Evolutionary conservation across 139 green algal species (phyloP).

Genomic region (Micractinium conductrix): DNA sequence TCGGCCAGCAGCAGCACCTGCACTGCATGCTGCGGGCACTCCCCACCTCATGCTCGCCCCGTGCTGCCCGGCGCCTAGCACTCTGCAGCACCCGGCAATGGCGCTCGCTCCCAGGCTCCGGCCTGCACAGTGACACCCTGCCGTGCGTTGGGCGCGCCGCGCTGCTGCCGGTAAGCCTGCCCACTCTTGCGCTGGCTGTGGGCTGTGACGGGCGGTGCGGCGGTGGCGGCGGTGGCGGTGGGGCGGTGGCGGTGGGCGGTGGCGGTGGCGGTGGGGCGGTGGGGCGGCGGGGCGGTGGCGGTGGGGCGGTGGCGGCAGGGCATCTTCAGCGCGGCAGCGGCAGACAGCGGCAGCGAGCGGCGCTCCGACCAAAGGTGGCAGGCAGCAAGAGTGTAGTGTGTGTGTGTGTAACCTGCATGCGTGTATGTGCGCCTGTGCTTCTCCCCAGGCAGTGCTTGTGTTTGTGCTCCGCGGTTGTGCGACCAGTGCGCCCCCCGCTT

Average conservation of each 20-base stretch:
- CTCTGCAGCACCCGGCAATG: neutral
- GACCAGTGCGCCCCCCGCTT: neutral
- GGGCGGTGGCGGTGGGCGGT: neutral
- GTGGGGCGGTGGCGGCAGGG: neutral
- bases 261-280: neutral
- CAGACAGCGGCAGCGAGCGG: neutral
- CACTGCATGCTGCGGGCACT: neutral
- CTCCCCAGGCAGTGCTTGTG: neutral
- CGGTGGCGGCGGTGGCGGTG: neutral
- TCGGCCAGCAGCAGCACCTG: neutral
- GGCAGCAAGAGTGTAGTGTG: neutral
- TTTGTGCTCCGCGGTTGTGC: neutral
- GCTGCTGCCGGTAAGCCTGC: constrained; percentile 18
- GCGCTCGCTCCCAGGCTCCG: neutral
- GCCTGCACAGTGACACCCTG: neutral
- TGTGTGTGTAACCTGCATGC: too few relatives aligned
- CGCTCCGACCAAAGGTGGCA: neutral
- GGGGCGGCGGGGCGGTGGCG: neutral
- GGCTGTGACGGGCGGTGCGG: too few relatives aligned
- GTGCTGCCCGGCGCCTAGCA: neutral
- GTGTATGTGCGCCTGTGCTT: neutral
- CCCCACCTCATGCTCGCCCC: neutral
- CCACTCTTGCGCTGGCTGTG: neutral
- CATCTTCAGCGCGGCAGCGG: neutral
- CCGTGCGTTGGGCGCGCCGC: neutral